phyloP scores from a whole-genome alignment of 2,329 filamentous ascomycete genomes.

The Teratosphaeria pseudoeucalypti region DNA sequence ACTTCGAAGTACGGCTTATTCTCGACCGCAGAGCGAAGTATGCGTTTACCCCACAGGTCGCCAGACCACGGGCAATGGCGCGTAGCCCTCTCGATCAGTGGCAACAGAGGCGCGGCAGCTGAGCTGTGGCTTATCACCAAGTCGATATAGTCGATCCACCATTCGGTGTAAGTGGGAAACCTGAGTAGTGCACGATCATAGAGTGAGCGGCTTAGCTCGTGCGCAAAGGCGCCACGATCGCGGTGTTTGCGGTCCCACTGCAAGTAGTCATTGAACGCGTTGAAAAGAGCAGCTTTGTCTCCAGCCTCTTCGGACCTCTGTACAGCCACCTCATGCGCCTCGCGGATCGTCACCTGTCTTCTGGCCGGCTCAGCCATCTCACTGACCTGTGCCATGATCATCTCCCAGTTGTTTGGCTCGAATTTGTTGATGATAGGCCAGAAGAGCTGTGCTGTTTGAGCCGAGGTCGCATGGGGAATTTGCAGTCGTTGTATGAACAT shows the following conservation, averaged over 20 bases:
- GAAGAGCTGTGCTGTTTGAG: constrained; percentile 61
- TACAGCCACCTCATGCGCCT: constrained; percentile 54
- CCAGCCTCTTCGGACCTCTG: constrained; percentile 46
- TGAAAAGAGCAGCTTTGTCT: constrained; percentile 48
- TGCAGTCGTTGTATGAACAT: constrained; percentile 61
- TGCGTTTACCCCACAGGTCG: constrained; percentile 77
- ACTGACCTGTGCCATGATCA: constrained; percentile 60
- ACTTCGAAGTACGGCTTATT: constrained; percentile 68
- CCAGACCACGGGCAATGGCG: constrained; percentile 91
- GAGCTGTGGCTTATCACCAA: constrained; percentile 46
- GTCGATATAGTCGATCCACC: constrained; percentile 78
- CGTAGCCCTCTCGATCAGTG: constrained; percentile 70
- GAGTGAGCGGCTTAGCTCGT: constrained; percentile 49
- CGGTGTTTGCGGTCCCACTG: constrained; percentile 64
- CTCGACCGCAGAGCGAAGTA: constrained; percentile 73
- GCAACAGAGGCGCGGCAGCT: constrained; percentile 39
- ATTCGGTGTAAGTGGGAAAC: constrained; percentile 61
- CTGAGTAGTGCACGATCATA: constrained; percentile 68
- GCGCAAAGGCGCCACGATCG: constrained; percentile 35
- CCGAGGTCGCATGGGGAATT: constrained; percentile 65
- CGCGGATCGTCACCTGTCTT: constrained; percentile 49
- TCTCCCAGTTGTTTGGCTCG: constrained; percentile 55
- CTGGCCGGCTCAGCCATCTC: constrained; percentile 54
- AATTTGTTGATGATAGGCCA: constrained; percentile 65
- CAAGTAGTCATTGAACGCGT: constrained; percentile 57